Evolutionary conservation across 2,329 filamentous ascomycete species (phyloP).

Genomic region (Coleophoma cylindrospora): DNA sequence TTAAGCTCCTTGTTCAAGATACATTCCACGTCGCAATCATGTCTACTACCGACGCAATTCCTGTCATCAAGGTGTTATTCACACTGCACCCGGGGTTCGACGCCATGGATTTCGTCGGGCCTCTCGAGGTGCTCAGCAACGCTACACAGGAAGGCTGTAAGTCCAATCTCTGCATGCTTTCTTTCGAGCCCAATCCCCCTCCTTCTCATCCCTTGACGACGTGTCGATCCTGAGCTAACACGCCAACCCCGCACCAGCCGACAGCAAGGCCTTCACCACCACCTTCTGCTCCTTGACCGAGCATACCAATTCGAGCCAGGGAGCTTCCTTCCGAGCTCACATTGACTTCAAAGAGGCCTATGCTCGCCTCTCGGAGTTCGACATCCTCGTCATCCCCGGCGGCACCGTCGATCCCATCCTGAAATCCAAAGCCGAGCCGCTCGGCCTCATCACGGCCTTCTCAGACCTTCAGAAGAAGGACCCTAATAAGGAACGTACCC

Average conservation of each 20-base stretch:
- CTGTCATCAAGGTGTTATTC: constrained; percentile 53
- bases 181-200: neutral
- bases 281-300: constrained; percentile 38
- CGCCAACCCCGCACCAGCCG: constrained; percentile 8
- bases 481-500: constrained; percentile 72
- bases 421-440: constrained; percentile 63
- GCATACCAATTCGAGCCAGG: constrained; percentile 51
- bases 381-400: constrained; percentile 74
- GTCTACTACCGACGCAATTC: constrained; percentile 21
- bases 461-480: constrained; percentile 76
- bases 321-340: constrained; percentile 67
- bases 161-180: constrained; percentile 18
- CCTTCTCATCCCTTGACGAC: neutral
- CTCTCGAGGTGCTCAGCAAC: constrained; percentile 50
- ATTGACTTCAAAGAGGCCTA: constrained; percentile 76
- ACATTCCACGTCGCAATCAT: constrained; percentile 21
- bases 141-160: constrained; percentile 46
- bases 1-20: constrained; percentile 2
- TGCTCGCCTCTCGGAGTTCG: constrained; percentile 54
- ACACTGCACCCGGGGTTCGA: constrained; percentile 49
- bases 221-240: neutral
- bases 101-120: constrained; percentile 50
- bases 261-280: constrained; percentile 20
- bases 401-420: constrained; percentile 57
- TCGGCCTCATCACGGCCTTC: constrained; percentile 70